phyloP scores from a whole-genome alignment of 169 alveolate species.

The Sarcocystis neurona region DNA sequence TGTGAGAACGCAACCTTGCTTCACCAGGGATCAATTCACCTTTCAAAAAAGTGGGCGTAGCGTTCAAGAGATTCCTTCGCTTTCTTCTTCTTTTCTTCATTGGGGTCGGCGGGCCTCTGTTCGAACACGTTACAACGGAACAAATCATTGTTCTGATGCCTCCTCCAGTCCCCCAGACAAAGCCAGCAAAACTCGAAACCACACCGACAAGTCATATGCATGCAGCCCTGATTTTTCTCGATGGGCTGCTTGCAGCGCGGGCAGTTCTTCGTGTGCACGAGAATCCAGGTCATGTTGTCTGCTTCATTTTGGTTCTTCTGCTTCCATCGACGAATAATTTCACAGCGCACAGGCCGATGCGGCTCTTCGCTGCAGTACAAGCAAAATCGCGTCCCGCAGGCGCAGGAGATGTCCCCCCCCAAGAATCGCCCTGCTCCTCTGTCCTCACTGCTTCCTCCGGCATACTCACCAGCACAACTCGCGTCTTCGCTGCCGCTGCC shows the following conservation, averaged over 20 bases:
- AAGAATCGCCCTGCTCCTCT: no score
- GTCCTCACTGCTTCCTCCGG: background rate
- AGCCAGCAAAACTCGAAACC: slow-evolving; percentile 87
- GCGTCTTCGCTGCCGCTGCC: no score
- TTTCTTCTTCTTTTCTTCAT: slow-evolving; percentile 29
- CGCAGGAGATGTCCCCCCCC: slow-evolving; percentile 74
- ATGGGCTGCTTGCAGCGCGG: slow-evolving; percentile 81
- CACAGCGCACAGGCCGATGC: slow-evolving; percentile 84
- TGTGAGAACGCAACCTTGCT: no score
- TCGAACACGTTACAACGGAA: slow-evolving; percentile 58
- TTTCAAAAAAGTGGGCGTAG: slow-evolving; percentile 65
- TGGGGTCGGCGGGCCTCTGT: slow-evolving; percentile 44
- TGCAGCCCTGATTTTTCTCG: slow-evolving; percentile 88
- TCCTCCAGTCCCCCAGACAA: slow-evolving; percentile 81
- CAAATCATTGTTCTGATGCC: slow-evolving; percentile 64
- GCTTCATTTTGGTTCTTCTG: slow-evolving; percentile 72
- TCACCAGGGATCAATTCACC: no score
- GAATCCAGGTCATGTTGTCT: slow-evolving; percentile 82
- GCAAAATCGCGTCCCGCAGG: slow-evolving; percentile 80
- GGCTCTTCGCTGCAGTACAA: slow-evolving; percentile 78
- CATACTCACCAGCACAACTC: background rate
- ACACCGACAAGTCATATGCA: slow-evolving; percentile 87
- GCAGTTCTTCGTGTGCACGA: slow-evolving; percentile 81
- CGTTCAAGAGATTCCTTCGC: slow-evolving; percentile 62
- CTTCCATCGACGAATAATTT: slow-evolving; percentile 74